phyloP scores from a whole-genome alignment of 2,329 filamentous ascomycete species.

The Colletotrichum sp. region DNA sequence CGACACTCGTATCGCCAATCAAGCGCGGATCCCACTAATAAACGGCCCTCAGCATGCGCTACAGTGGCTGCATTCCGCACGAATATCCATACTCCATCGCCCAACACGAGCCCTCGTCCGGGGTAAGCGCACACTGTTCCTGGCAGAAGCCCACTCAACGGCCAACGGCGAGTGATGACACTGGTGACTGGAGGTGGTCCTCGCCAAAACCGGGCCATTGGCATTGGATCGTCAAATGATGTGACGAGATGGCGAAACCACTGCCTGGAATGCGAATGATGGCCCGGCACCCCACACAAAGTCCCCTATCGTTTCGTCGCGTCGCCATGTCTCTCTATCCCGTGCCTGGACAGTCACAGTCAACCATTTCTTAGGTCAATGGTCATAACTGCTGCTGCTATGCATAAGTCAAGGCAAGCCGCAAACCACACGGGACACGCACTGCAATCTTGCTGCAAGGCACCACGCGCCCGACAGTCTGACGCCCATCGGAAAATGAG shows the following conservation, averaged over 20 bases:
- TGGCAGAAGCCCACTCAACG: conserved; percentile 10
- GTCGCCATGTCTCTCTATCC: neutral
- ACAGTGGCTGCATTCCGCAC: conserved; percentile 16
- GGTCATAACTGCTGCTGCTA: neutral
- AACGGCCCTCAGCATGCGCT: neutral
- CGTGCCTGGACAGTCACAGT: neutral
- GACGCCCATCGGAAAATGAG: neutral
- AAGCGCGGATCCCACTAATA: conserved; percentile 2
- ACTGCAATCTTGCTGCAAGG: conserved; percentile 13
- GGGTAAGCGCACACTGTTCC: neutral
- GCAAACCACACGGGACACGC: neutral
- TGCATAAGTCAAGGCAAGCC: neutral
- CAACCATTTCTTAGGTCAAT: neutral
- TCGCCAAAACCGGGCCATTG: neutral
- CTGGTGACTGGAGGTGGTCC: neutral
- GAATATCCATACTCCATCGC: neutral
- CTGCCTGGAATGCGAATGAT: conserved; percentile 4
- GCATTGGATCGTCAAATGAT: neutral
- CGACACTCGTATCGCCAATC: conserved; percentile 7
- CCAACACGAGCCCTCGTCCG: conserved; percentile 18
- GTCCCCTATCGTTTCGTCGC: neutral
- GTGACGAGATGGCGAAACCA: neutral
- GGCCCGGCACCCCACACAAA: neutral
- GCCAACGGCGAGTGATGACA: neutral
- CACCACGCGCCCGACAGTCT: neutral